Conservation (phyloP, 176 grass and related monocot species). For the Zea mays region Zm-B73-REFERENCE-NAM-5.0 NC_050102.1:4218001-4218500, state of each 20-base stretch:
- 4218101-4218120: slow-evolving; percentile 81
- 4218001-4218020: slow-evolving; percentile 21
- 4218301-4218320: slow-evolving; percentile 18
- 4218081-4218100: slow-evolving; percentile 52
- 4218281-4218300: too few relatives aligned
- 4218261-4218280: slow-evolving; percentile 93
- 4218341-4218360: neutral
- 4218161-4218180: slow-evolving; percentile 49
- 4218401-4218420: too few relatives aligned
- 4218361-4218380: neutral
- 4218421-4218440: too few relatives aligned
- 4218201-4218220: slow-evolving; percentile 89
- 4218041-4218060: slow-evolving; percentile 55
- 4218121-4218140: slow-evolving; percentile 63
- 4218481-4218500: too few relatives aligned
- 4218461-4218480: too few relatives aligned
- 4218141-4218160: slow-evolving; percentile 72
- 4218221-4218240: slow-evolving; percentile 80
- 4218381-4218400: too few relatives aligned
- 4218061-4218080: slow-evolving; percentile 64
- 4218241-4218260: slow-evolving; percentile 86
- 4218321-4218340: slow-evolving; percentile 28
- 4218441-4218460: too few relatives aligned
- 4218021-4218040: slow-evolving; percentile 66
- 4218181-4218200: slow-evolving; percentile 94